Evolutionary conservation across 164 flowering plant species (phyloP).

Genomic region (Vitis labrusca): DNA sequence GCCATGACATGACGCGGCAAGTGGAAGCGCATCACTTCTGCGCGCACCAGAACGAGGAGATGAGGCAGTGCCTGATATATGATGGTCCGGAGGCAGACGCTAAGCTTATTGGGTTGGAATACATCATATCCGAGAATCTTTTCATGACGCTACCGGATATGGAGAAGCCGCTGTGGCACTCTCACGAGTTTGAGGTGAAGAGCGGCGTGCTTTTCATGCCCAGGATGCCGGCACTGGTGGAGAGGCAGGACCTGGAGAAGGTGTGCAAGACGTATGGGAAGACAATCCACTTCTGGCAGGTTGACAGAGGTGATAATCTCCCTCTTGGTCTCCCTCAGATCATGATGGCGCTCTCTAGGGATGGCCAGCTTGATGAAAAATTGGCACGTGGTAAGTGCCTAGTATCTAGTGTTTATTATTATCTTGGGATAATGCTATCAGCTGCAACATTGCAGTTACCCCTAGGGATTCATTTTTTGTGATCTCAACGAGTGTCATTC

Average conservation of each 20-base stretch:
- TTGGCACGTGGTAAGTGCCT: conserved; percentile 37
- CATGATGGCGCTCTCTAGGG: conserved; percentile 80
- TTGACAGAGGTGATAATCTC: conserved; percentile 67
- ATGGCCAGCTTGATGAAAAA: conserved; percentile 60
- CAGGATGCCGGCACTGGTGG: conserved; percentile 59
- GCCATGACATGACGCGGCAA: conserved; percentile 82
- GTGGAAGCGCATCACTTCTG: conserved; percentile 96
- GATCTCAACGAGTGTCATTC: no score
- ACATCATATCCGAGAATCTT: conserved; percentile 63
- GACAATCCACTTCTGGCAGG: conserved; percentile 84
- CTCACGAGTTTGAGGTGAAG: conserved; percentile 90
- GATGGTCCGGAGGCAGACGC: conserved; percentile 57
- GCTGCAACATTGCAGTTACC: no score
- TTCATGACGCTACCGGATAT: conserved; percentile 67
- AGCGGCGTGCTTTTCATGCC: conserved; percentile 84
- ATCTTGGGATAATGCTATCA: no score
- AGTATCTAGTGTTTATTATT: background rate
- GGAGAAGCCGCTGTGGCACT: conserved; percentile 91
- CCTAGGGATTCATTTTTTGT: no score
- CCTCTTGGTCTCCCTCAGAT: conserved; percentile 80
- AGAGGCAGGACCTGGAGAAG: conserved; percentile 68
- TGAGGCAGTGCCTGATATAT: conserved; percentile 89
- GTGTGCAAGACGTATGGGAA: conserved; percentile 82
- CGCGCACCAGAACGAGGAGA: conserved; percentile 77
- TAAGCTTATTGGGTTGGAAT: conserved; percentile 78